Conservation (phyloP, 495 filamentous ascomycete genomes). For the Cercophora samala region DNA sequence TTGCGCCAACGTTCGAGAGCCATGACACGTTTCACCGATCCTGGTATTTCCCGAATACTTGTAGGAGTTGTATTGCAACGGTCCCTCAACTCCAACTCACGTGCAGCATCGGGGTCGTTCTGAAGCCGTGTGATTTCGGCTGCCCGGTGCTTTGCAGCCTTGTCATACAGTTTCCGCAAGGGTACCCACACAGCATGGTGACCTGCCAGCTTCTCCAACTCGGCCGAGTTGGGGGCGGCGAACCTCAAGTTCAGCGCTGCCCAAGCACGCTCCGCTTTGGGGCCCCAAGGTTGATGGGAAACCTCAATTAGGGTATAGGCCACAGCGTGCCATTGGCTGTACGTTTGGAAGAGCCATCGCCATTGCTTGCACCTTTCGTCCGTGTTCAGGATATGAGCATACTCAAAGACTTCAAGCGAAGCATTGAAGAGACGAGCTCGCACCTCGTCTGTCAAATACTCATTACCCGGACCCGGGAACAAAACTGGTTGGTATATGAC, state of each 20-base stretch:
- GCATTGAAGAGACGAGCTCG: constrained; percentile 72
- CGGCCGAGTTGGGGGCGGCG: constrained; percentile 49
- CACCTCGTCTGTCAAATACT: constrained; percentile 52
- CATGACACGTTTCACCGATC: constrained; percentile 34
- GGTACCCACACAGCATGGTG: constrained; percentile 71
- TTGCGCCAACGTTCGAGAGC: constrained; percentile 46
- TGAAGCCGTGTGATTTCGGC: constrained; percentile 45
- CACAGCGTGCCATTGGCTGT: constrained; percentile 79
- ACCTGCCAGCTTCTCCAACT: constrained; percentile 45
- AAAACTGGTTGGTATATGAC: constrained; percentile 52
- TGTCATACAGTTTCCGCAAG: constrained; percentile 66
- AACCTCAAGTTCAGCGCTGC: constrained; percentile 62
- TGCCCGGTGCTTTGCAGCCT: constrained; percentile 55
- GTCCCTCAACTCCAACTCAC: constrained; percentile 41
- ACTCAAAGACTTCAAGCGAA: constrained; percentile 73
- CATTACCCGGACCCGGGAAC: constrained; percentile 41
- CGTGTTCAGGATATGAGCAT: constrained; percentile 58
- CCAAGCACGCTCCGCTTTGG: constrained; percentile 79
- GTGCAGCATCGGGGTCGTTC: constrained; percentile 41
- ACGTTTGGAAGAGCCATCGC: constrained; percentile 78
- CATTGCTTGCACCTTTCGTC: constrained; percentile 62
- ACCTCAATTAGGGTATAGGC: constrained; percentile 75
- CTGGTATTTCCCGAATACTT: constrained; percentile 39
- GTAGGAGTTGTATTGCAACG: constrained; percentile 32
- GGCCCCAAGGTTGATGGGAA: constrained; percentile 62